Conservation (phyloP, 2,329 filamentous ascomycete genomes). For the Beauveria asiatica region DNA sequence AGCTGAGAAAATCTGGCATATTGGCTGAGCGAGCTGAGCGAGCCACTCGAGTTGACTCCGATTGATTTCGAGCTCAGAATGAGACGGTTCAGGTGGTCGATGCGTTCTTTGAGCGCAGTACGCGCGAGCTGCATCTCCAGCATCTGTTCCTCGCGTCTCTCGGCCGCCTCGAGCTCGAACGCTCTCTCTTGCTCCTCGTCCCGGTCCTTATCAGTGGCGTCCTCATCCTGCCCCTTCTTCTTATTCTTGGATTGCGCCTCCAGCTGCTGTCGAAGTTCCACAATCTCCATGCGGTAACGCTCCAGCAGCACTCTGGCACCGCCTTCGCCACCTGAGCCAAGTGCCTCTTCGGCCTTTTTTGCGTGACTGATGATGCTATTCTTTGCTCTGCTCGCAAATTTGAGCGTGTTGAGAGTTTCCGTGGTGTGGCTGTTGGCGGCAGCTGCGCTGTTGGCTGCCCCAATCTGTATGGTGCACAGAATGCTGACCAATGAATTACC, state of each 20-base stretch:
- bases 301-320: conserved; percentile 82
- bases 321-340: conserved; percentile 72
- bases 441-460: conserved; percentile 64
- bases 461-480: conserved; percentile 89
- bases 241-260: conserved; percentile 71
- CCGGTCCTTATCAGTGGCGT: conserved; percentile 42
- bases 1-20: conserved; percentile 55
- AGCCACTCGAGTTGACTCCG: conserved; percentile 76
- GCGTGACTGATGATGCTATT: conserved; percentile 97
- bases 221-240: conserved; percentile 44
- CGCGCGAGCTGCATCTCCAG: conserved; percentile 96
- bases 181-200: conserved; percentile 65
- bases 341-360: conserved; percentile 85
- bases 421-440: conserved; percentile 65
- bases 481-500: conserved; percentile 95
- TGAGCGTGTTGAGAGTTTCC: conserved; percentile 92
- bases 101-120: conserved; percentile 92
- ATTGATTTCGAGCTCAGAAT: conserved; percentile 94
- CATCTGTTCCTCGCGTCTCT: conserved; percentile 93
- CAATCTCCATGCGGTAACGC: conserved; percentile 88
- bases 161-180: conserved; percentile 69
- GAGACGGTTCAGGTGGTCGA: conserved; percentile 90
- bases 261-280: conserved; percentile 69
- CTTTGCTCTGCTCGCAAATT: conserved; percentile 92
- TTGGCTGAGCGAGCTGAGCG: conserved; percentile 58